Conservation (phyloP, 805 yeast genomes). For the Ogataea corticis region DNA sequence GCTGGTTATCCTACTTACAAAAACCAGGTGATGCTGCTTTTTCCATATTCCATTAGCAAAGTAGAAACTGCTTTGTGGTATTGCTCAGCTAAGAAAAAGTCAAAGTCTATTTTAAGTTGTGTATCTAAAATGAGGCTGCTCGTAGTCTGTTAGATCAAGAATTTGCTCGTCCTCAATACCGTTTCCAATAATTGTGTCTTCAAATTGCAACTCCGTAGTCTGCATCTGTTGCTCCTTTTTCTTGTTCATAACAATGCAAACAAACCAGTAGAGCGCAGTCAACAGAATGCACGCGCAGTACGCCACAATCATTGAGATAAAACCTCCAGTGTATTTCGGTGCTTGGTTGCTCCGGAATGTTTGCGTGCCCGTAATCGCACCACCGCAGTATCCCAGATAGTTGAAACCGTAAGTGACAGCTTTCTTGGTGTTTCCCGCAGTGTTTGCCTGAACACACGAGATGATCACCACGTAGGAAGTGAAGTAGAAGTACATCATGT, state of each 20-base stretch:
- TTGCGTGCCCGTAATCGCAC: conserved; percentile 55
- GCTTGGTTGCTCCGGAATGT: conserved; percentile 47
- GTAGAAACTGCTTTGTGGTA: too few relatives aligned
- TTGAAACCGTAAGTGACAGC: conserved; percentile 38
- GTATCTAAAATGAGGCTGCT: conserved; percentile 11
- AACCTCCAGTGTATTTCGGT: conserved; percentile 43
- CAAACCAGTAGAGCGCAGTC: conserved; percentile 9
- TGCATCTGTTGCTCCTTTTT: conserved; percentile 1
- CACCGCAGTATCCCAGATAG: conserved; percentile 42
- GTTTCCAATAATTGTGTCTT: conserved; percentile 1
- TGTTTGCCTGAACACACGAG: conserved; percentile 34
- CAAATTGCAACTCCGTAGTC: not conserved
- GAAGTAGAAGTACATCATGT: conserved; percentile 27
- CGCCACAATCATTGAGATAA: conserved; percentile 12
- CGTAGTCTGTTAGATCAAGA: conserved; percentile 11
- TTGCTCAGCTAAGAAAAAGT: not conserved
- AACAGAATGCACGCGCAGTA: conserved; percentile 11
- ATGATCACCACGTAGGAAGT: conserved; percentile 27
- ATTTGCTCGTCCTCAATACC: conserved; percentile 8
- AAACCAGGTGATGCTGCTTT: too few relatives aligned
- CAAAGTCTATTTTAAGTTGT: conserved; percentile 2
- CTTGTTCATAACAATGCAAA: conserved; percentile 6
- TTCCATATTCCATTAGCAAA: too few relatives aligned
- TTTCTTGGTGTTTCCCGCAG: conserved; percentile 56
- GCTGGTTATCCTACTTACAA: too few relatives aligned